Evolutionary conservation across 2,329 filamentous ascomycete genomes (phyloP).

Genomic region (Pseudocercospora macadamiae): DNA sequence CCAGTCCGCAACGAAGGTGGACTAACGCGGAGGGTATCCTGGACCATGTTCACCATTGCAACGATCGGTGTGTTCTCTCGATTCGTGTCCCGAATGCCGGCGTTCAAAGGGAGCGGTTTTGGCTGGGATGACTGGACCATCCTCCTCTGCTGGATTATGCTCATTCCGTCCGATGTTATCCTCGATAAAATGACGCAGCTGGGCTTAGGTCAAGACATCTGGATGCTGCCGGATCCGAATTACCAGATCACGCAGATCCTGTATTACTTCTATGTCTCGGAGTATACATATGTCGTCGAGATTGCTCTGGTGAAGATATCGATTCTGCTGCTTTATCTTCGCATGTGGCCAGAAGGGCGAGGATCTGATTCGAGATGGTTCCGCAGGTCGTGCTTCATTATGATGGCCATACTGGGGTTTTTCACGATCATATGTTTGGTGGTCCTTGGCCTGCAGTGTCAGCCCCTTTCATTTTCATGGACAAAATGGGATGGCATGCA

Average conservation of each 20-base stretch:
- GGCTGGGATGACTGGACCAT: conserved; percentile 24
- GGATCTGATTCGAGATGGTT: conserved; percentile 16
- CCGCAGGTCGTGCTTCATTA: conserved; percentile 15
- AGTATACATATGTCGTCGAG: conserved; percentile 22
- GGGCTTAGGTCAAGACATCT: conserved; percentile 27
- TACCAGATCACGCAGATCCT: conserved; percentile 20
- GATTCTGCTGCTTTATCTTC: conserved; percentile 18
- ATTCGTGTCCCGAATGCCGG: conserved; percentile 18
- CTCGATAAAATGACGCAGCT: conserved; percentile 16
- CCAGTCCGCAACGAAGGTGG: conserved; percentile 19
- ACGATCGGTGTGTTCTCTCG: conserved; percentile 14
- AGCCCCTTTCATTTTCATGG: conserved; percentile 23
- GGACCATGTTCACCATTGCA: conserved; percentile 24
- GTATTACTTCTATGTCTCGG: conserved; percentile 24
- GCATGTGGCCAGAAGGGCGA: conserved; percentile 24
- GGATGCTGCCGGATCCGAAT: conserved; percentile 16
- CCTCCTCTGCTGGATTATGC: conserved; percentile 15
- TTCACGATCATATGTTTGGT: conserved; percentile 11
- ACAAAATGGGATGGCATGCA: conserved; percentile 22
- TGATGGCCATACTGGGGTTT: conserved; percentile 14
- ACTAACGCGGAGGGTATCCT: conserved; percentile 11
- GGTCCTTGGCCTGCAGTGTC: conserved; percentile 21
- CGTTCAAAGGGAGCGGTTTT: conserved; percentile 21
- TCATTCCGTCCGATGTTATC: conserved; percentile 16
- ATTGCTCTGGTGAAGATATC: conserved; percentile 24